A percentile compares a stretch with the other conserved stretches of the same genome.
Evolutionary conservation across 1,284 basidiomycete genomes (phyloP).

Genomic region (Apiotrichum siamense): DNA sequence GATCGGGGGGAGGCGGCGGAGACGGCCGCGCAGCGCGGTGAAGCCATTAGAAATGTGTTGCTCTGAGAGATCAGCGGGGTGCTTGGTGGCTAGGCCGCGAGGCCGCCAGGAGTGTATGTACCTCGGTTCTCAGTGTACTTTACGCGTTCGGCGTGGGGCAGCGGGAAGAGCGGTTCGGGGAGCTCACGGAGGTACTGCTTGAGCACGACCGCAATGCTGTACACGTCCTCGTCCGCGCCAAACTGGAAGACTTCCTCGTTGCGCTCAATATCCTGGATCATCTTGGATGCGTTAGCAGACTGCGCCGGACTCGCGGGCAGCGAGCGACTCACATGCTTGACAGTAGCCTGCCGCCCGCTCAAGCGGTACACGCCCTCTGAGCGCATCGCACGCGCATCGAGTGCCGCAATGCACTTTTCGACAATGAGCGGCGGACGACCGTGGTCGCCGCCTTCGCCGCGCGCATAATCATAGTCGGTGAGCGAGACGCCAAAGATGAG

Average conservation of each 20-base stretch:
- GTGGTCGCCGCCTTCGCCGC: slow-evolving; percentile 61
- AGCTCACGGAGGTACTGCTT: slow-evolving; percentile 84
- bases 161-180: slow-evolving; percentile 86
- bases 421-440: slow-evolving; percentile 69
- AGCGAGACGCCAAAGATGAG: slow-evolving; percentile 89
- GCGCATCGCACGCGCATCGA: slow-evolving; percentile 70
- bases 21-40: slow-evolving; percentile 66
- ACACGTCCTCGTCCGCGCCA: slow-evolving; percentile 71
- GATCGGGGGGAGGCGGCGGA: slow-evolving; percentile 73
- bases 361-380: slow-evolving; percentile 63
- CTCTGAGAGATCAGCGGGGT: slow-evolving; percentile 49
- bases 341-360: slow-evolving; percentile 69
- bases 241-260: slow-evolving; percentile 83
- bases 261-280: slow-evolving; percentile 82
- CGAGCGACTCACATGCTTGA: slow-evolving; percentile 61
- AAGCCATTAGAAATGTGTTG: slow-evolving; percentile 68
- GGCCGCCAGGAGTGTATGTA: slow-evolving; percentile 26
- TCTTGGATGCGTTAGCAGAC: slow-evolving; percentile 47
- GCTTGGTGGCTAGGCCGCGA: no score
- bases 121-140: slow-evolving; percentile 73
- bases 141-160: slow-evolving; percentile 72
- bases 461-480: slow-evolving; percentile 83
- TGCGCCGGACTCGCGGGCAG: neutral
- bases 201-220: slow-evolving; percentile 80
- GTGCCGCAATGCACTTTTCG: slow-evolving; percentile 72